Evolutionary conservation across 192 early-diverging fungal species (phyloP).

Genomic region (Umbelopsis sp.): DNA sequence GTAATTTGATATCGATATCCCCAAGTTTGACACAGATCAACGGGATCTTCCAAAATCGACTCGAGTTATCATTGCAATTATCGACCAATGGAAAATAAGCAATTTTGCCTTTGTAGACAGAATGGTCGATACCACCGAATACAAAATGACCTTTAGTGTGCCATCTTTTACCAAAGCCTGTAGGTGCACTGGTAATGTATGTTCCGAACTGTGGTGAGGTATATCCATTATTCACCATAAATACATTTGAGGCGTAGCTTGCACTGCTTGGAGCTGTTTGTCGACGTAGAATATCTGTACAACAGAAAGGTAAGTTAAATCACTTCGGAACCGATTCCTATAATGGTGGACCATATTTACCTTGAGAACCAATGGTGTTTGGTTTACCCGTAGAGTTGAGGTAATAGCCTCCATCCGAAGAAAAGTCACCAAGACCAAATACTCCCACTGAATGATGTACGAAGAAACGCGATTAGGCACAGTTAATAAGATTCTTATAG

Average conservation of each 20-base stretch:
- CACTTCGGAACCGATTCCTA: background rate
- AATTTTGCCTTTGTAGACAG: constrained; percentile 27
- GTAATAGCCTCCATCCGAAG: constrained; percentile 18
- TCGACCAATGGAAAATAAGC: constrained; percentile 26
- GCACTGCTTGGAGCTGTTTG: constrained; percentile 20
- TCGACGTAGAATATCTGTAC: constrained; percentile 1
- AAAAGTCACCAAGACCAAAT: constrained; percentile 31
- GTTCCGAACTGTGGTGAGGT: constrained; percentile 27
- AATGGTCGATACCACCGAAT: constrained; percentile 34
- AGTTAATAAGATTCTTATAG: background rate
- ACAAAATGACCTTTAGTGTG: constrained; percentile 29
- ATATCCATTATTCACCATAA: constrained; percentile 12
- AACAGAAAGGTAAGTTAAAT: background rate
- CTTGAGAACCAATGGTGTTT: constrained; percentile 1
- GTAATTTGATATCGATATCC: constrained; percentile 25
- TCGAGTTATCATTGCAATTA: constrained; percentile 22
- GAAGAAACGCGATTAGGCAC: too few species aligned
- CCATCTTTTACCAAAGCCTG: constrained; percentile 22
- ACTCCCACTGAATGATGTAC: constrained; percentile 10
- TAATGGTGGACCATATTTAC: background rate
- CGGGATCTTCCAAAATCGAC: constrained; percentile 28
- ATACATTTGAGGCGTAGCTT: constrained; percentile 26
- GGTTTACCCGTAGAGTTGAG: constrained; percentile 23
- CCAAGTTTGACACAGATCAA: constrained; percentile 28
- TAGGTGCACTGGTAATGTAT: background rate